Percentiles rank a stretch among this genome's conserved stretches.
phyloP scores from a whole-genome alignment of 2,329 filamentous ascomycete genomes.

The Dactylellina leptospora region DNA sequence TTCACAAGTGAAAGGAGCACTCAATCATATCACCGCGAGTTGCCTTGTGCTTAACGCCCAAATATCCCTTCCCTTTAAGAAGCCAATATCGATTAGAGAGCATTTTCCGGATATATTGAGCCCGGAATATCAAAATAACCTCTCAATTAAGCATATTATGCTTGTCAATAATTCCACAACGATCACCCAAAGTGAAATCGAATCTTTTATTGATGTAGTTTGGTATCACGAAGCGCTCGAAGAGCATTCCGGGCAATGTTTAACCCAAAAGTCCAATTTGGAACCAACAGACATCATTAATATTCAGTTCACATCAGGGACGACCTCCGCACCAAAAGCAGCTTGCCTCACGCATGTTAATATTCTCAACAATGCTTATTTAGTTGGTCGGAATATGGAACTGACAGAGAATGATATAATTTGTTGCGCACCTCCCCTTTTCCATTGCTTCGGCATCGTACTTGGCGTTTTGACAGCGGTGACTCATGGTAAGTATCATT shows the following conservation, averaged over 20 bases:
- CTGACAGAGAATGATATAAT: conserved; percentile 76
- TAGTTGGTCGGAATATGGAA: conserved; percentile 85
- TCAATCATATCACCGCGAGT: conserved; percentile 76
- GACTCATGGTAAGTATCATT: conserved; percentile 66
- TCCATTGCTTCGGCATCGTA: conserved; percentile 91
- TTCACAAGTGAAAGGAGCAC: conserved; percentile 77
- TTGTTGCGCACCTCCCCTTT: conserved; percentile 83
- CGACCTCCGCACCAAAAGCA: conserved; percentile 87
- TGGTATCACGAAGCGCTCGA: conserved; percentile 61
- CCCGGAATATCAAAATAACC: conserved; percentile 58
- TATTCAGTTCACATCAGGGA: conserved; percentile 87
- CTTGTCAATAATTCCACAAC: conserved; percentile 77
- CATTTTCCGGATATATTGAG: conserved; percentile 55
- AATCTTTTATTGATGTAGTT: conserved; percentile 61
- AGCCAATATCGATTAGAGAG: conserved; percentile 65
- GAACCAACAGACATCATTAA: conserved; percentile 78
- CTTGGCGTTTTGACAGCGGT: conserved; percentile 94
- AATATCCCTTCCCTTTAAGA: conserved; percentile 78
- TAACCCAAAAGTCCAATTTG: conserved; percentile 57
- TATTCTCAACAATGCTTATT: conserved; percentile 88
- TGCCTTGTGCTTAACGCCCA: conserved; percentile 84
- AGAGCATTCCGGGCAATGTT: not conserved
- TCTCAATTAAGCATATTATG: conserved; percentile 75
- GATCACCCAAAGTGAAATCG: conserved; percentile 62
- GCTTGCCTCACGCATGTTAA: conserved; percentile 83